A percentile compares a stretch with the other conserved stretches of the same genome.
Evolutionary conservation across 1,139 yeast genomes (phyloP).

Genomic region (Suhomyces maxii): DNA sequence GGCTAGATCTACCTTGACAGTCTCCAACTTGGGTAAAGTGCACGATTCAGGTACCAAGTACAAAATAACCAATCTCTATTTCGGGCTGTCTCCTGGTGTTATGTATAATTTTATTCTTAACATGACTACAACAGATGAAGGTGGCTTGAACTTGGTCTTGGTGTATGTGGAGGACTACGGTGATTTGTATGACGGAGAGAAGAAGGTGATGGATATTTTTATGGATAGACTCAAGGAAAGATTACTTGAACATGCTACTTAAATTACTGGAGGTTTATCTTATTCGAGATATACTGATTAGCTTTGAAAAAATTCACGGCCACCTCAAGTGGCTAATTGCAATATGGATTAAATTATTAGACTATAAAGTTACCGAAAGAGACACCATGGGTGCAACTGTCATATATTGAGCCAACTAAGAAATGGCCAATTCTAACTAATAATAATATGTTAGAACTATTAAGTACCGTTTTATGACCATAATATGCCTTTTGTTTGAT

Average conservation of each 20-base stretch:
- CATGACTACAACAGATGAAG: constrained; percentile 2
- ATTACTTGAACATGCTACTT: not conserved
- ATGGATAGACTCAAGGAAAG: constrained; percentile 1
- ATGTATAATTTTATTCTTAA: not conserved
- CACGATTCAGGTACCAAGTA: not conserved
- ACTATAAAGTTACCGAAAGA: too few species aligned
- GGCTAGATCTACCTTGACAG: constrained; percentile 19
- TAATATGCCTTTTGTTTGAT: too few species aligned
- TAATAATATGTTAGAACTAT: too few species aligned
- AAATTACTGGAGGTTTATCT: too few species aligned
- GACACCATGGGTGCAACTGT: too few species aligned
- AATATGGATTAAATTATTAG: too few species aligned
- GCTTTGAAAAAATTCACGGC: too few species aligned
- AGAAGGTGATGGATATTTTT: constrained; percentile 6
- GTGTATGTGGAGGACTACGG: not conserved
- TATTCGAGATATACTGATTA: too few species aligned
- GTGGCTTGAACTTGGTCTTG: constrained; percentile 4
- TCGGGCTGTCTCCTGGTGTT: not conserved
- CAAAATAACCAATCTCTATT: constrained; percentile 3
- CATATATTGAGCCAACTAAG: too few species aligned
- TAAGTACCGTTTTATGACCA: too few species aligned
- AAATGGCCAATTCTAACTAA: too few species aligned
- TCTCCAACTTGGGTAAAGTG: constrained; percentile 25
- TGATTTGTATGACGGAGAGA: constrained; percentile 1
- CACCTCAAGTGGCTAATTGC: too few species aligned